phyloP scores from a whole-genome alignment of 129 eudicot genomes.

The Pseudognaphalium luteoalbum region DNA sequence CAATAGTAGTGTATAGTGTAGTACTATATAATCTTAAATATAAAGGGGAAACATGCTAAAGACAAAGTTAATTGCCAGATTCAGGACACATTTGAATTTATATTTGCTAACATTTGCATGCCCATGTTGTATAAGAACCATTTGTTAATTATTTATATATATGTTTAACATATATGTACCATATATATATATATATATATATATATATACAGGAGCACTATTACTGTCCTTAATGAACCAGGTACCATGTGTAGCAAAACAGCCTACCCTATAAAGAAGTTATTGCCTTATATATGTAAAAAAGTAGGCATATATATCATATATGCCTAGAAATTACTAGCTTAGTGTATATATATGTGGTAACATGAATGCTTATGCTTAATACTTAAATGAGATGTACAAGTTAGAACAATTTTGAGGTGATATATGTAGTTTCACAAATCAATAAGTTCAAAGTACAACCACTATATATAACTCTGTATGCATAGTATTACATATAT shows the following conservation, averaged over 20 bases:
- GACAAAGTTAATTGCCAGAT: background rate
- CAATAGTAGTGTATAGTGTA: too few relatives aligned
- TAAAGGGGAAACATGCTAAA: background rate
- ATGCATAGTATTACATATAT: slow-evolving; percentile 1
- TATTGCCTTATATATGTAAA: background rate
- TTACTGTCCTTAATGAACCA: background rate
- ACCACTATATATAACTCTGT: background rate
- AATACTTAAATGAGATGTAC: slow-evolving; percentile 14
- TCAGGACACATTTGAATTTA: background rate
- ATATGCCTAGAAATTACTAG: too few relatives aligned
- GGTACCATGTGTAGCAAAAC: background rate
- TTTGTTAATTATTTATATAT: too few relatives aligned
- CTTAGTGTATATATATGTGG: background rate
- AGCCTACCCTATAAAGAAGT: background rate
- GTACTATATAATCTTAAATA: too few relatives aligned
- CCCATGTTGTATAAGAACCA: too few relatives aligned
- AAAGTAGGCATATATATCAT: background rate
- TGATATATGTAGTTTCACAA: slow-evolving; percentile 16
- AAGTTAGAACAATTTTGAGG: slow-evolving; percentile 15
- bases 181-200: too few relatives aligned
- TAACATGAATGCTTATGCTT: background rate
- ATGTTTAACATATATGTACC: background rate
- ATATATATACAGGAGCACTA: too few relatives aligned
- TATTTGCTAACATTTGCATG: too few relatives aligned
- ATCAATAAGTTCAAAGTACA: slow-evolving; percentile 19